Conservation (phyloP, 148 eudicot species). For the Arbutus unedo region DNA sequence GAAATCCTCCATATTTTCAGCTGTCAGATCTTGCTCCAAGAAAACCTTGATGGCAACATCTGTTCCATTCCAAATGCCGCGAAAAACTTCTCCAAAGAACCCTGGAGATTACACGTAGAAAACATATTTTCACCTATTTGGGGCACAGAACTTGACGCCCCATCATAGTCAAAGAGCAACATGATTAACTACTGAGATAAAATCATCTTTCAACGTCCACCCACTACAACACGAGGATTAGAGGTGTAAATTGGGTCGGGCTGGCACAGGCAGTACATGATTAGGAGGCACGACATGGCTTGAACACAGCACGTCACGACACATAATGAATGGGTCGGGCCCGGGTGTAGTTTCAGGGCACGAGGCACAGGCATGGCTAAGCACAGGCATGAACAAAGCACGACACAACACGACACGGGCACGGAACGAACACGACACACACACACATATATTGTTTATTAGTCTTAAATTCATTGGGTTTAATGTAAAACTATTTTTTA, state of each 20-base stretch:
- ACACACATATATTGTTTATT: no score
- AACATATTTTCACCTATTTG: background rate
- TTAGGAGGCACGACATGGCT: no score
- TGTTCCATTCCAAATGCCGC: constrained; percentile 96
- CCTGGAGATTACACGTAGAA: constrained; percentile 36
- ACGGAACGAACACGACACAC: no score
- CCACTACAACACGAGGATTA: background rate
- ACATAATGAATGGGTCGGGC: no score
- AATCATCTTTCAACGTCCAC: background rate
- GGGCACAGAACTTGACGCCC: background rate
- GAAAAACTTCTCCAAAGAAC: constrained; percentile 97
- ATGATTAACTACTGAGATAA: background rate
- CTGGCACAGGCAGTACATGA: no score
- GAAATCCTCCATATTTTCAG: constrained; percentile 97
- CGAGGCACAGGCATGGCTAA: no score
- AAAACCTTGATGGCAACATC: constrained; percentile 97
- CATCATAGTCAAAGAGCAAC: background rate
- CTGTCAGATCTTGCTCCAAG: constrained; percentile 94
- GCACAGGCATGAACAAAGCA: no score
- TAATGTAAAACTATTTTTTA: no score
- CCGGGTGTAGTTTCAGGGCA: no score
- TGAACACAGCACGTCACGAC: no score
- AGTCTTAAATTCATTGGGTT: no score
- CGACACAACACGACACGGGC: no score
- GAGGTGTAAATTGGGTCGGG: background rate